Evolutionary conservation across 441 rosid species (phyloP).

Genomic region (Syzygium malaccense): DNA sequence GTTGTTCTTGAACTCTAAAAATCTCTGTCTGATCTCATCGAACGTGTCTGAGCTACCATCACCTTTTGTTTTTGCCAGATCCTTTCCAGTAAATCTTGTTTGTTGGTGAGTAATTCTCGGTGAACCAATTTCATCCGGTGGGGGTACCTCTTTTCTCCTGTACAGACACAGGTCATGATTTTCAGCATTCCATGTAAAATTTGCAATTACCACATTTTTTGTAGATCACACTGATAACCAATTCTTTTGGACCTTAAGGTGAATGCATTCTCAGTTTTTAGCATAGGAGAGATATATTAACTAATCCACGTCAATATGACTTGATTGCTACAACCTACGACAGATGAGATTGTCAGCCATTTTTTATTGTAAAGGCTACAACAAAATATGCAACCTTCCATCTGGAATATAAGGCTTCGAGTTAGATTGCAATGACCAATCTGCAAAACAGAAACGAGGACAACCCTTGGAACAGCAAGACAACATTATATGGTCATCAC

Average conservation of each 20-base stretch:
- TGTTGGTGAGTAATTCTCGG: not conserved
- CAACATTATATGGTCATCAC: not conserved
- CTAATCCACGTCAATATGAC: not conserved
- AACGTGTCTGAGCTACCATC: slow-evolving; percentile 9
- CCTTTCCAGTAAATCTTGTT: slow-evolving; percentile 1
- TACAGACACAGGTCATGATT: not conserved
- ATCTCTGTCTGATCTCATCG: slow-evolving; percentile 44
- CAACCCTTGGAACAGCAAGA: not conserved
- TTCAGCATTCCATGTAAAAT: not conserved
- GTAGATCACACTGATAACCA: not conserved
- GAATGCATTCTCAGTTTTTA: not conserved
- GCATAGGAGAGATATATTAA: not conserved
- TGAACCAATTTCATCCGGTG: not conserved
- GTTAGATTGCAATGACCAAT: not conserved
- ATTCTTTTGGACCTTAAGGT: not conserved
- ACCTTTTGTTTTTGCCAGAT: slow-evolving; percentile 2
- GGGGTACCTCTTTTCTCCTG: not conserved
- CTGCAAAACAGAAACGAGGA: not conserved
- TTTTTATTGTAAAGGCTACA: not conserved
- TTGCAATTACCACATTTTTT: not conserved
- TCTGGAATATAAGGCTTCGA: not conserved
- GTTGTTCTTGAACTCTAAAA: slow-evolving; percentile 43
- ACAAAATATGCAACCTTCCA: not conserved
- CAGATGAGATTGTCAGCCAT: not conserved
- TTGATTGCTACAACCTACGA: not conserved